Base-by-base conservation (phyloP, 2,329 filamentous ascomycete genomes). In the Thermothelomyces thermophilus region DNA sequence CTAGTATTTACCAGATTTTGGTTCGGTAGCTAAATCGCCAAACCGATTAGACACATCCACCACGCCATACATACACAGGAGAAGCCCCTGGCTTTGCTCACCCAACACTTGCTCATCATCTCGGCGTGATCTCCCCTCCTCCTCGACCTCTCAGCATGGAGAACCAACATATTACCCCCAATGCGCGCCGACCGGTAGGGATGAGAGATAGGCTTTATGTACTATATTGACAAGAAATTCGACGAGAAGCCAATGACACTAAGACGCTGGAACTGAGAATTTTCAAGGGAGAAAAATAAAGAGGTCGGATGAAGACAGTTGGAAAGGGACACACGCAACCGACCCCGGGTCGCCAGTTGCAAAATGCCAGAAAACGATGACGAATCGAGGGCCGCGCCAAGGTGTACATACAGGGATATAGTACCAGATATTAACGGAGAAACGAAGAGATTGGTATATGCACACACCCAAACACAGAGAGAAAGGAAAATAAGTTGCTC, bases 291-390 rank as follows among this genome's bases (percentile, higher is more conserved):
- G 37, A 40, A 22, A 54, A 43, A 33, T 19, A 26, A 3, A 41
- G 20, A 35, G 24, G 16, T 11, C 5, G 16, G 28, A 51, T 16
- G 37, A 41, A 26, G 35, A 31, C 34, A 33, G 14, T 42, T 43
- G 53, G 34, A 35, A 35, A 46, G 26, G 26, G 40, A 44, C 24
- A 5, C 30, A 31, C 47, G 45, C 45, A 43, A 56, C 51, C 51
- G 33, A 53, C 46, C 52, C 57, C 48, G 45, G 50, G 54, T 49
- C 56, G 36, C 52, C 46, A 52, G 41, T 13, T 46, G 46, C 11
- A 42, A n/a, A 43, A 49, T 43, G 37, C 42, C n/a, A 28, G n/a
- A 16, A 31, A 26, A 3, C 43, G 16, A 50, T 14, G 31, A 52
- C 5, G 16, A 50, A 31, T 6, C 8, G 13, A 46, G 16, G 30